phyloP scores from a whole-genome alignment of 176 grass and related monocot species.

The Hsuehochloa calcarea region DNA sequence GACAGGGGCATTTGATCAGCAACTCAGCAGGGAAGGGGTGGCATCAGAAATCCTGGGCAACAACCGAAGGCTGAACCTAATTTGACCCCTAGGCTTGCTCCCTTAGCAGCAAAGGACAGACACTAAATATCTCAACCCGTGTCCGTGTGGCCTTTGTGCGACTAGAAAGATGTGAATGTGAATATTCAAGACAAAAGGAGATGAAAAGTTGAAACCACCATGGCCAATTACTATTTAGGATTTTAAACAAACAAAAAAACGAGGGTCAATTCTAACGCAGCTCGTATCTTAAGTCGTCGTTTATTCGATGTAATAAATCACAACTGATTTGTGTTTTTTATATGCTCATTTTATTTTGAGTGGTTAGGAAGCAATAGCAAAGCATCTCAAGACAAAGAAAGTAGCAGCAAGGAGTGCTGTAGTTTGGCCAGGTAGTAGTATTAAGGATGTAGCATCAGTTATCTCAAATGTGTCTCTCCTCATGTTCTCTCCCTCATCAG shows the following conservation, averaged over 20 bases:
- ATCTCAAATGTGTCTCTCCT: background rate
- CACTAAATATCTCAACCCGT: constrained; percentile 39
- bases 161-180: background rate
- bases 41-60: constrained; percentile 25
- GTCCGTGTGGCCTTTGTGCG: constrained; percentile 19
- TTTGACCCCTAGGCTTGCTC: background rate
- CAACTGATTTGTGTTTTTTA: background rate
- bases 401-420: background rate
- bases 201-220: constrained; percentile 9
- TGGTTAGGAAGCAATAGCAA: background rate
- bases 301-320: background rate
- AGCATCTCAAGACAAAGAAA: background rate
- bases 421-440: background rate
- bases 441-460: background rate
- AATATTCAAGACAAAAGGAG: constrained; percentile 29
- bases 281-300: background rate
- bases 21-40: background rate
- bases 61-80: constrained; percentile 21
- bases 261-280: background rate
- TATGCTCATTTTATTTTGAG: background rate
- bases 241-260: background rate
- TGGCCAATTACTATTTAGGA: constrained; percentile 17
- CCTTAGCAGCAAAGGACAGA: constrained; percentile 7
- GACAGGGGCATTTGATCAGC: constrained; percentile 19
- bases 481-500: too few species aligned